Conservation (phyloP, 371 early-diverging fungal species). For the Mucor indicus region DNA sequence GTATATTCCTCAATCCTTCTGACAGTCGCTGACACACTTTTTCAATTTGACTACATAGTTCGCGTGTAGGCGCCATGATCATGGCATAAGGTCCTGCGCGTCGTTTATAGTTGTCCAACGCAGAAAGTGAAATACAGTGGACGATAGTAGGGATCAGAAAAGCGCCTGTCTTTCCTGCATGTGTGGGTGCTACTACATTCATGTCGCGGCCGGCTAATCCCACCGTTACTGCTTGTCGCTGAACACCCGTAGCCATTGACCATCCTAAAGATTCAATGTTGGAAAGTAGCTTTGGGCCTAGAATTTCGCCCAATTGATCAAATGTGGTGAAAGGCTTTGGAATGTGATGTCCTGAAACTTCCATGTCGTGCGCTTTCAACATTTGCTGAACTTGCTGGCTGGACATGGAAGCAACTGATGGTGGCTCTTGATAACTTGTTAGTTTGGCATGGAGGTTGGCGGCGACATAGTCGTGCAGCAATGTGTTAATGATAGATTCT, state of each 20-base stretch:
- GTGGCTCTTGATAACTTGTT: conserved; percentile 51
- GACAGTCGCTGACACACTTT: conserved; percentile 38
- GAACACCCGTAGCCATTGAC: conserved; percentile 51
- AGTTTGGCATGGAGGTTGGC: conserved; percentile 43
- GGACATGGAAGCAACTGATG: conserved; percentile 26
- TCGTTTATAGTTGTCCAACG: conserved; percentile 28
- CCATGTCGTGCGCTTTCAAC: conserved; percentile 38
- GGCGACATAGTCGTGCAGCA: conserved; percentile 21
- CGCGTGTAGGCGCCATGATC: conserved; percentile 59
- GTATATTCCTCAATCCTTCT: conserved; percentile 47
- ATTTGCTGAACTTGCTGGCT: conserved; percentile 28
- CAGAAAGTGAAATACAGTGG: conserved; percentile 50
- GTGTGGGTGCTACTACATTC: conserved; percentile 66
- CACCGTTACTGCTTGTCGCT: conserved; percentile 69
- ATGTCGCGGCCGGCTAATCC: conserved; percentile 68
- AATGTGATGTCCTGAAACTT: conserved; percentile 41
- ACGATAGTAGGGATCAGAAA: conserved; percentile 52
- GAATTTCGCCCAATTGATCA: conserved; percentile 34
- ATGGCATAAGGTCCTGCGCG: conserved; percentile 52
- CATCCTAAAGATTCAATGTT: conserved; percentile 46
- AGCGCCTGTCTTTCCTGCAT: conserved; percentile 61
- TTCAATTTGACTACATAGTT: conserved; percentile 55
- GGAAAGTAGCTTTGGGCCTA: conserved; percentile 35
- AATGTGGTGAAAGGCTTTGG: conserved; percentile 52
- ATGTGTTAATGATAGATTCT: not conserved